Evolutionary conservation across 805 yeast species (phyloP), one percentile per base, ranked within the genome.

Genomic region (Saccharomyces kudriavzevii): DNA sequence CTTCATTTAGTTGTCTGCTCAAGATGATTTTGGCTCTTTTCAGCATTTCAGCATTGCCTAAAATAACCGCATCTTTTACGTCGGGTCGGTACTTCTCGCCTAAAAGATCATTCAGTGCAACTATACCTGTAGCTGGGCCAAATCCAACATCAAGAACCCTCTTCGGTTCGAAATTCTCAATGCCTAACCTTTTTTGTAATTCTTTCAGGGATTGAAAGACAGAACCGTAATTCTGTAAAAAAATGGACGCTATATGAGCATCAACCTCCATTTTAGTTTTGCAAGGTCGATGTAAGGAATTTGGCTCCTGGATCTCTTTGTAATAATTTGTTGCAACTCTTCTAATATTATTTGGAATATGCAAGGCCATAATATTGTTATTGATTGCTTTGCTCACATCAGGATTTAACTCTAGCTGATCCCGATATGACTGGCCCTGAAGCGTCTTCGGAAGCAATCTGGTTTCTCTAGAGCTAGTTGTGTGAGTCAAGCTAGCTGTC

Each of bases 81-180:
- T 71, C 71, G 0, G 96, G 89, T 20, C 70, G 66, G 71, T 79
- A 86, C 0, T 77, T 77, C 2, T 77, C 77, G 0, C 87, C 90
- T 1, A 91, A 61, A 4, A 57, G 53, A 62, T 90, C 96, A 64
- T 91, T 89, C 51, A 90, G 73, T 0, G 96, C 98, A 14, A 91
- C 71, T 74, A 94, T 82, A 1, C 97, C 97, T 0, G 95, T 85
- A 1, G 89, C 92, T 0, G 99, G 98, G 0, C 99, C 98, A 64
- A 78, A 83, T 0, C 96, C 92, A 13, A 89, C 80, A 63, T 89
- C 95, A 49, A 94, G 73, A 0, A 94, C 80, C 4, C 80, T 73
- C 28, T 77, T 63, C 0, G 97, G 97, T 24, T 68, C 68, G 72
- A 89, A 87, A 49, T 64, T 63, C 0, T 71, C 72, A 5, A 65